phyloP scores from a whole-genome alignment of 2,329 filamentous ascomycete genomes.

The Clonostachys rosea region DNA sequence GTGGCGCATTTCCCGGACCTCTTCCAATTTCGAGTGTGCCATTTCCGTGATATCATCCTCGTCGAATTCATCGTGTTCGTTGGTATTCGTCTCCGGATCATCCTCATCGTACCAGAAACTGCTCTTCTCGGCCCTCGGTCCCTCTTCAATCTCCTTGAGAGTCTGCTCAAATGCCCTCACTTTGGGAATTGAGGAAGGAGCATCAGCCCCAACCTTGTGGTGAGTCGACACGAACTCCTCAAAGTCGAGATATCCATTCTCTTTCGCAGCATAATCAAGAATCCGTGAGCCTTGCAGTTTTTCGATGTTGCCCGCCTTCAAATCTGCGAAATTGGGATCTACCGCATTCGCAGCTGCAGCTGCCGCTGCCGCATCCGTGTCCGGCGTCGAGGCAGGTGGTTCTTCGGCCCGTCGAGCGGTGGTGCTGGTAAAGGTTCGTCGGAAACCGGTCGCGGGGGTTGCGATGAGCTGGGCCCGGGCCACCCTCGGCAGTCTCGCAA shows the following conservation, averaged over 20 bases:
- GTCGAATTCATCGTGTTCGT: slow-evolving; percentile 60
- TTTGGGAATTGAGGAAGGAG: neutral
- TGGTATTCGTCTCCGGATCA: slow-evolving; percentile 40
- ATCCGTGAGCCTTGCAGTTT: slow-evolving; percentile 11
- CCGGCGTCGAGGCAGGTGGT: neutral
- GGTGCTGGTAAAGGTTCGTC: slow-evolving; percentile 22
- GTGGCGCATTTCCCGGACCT: slow-evolving; percentile 82
- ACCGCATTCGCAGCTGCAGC: slow-evolving; percentile 3
- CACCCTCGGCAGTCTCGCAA: slow-evolving; percentile 12
- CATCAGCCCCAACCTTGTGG: slow-evolving; percentile 15
- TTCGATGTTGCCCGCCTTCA: neutral
- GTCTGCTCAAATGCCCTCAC: slow-evolving; percentile 23
- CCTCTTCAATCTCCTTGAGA: slow-evolving; percentile 19
- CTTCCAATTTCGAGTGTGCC: slow-evolving; percentile 82
- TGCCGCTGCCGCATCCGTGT: slow-evolving; percentile 2
- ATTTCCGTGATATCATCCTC: slow-evolving; percentile 81
- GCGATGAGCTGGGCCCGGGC: slow-evolving; percentile 14
- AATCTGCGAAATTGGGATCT: too few relatives aligned
- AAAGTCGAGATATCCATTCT: slow-evolving; percentile 22
- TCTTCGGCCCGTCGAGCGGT: slow-evolving; percentile 15
- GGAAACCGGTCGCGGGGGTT: slow-evolving; percentile 8
- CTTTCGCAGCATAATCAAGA: slow-evolving; percentile 26
- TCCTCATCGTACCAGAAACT: slow-evolving; percentile 45
- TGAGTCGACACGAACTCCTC: slow-evolving; percentile 21
- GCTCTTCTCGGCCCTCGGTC: slow-evolving; percentile 24